phyloP scores from a whole-genome alignment of 1,139 yeast genomes.

The Pichia sp. region DNA sequence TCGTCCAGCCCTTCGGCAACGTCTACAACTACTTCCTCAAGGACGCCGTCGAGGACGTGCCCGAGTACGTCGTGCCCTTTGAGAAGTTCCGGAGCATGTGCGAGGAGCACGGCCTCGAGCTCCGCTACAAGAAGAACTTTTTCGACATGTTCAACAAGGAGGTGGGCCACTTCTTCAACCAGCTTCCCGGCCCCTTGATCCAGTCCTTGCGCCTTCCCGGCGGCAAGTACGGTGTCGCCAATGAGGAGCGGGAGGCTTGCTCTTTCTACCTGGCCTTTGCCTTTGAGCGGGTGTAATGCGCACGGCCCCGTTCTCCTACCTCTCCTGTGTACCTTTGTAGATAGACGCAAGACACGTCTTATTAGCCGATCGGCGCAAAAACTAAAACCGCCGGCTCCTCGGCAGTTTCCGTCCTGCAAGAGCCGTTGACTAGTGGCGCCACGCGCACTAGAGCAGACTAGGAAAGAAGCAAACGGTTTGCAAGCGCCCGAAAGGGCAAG shows the following conservation, averaged over 20 bases:
- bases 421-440: no score
- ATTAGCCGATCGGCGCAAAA: no score
- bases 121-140: slow-evolving; percentile 73
- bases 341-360: no score
- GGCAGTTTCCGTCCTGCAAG: no score
- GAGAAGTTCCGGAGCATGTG: slow-evolving; percentile 79
- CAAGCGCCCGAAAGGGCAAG: no score
- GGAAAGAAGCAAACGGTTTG: no score
- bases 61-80: slow-evolving; percentile 96
- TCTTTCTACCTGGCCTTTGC: slow-evolving; percentile 80
- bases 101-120: slow-evolving; percentile 72
- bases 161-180: slow-evolving; percentile 59
- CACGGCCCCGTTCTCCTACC: no score
- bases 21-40: slow-evolving; percentile 73
- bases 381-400: no score
- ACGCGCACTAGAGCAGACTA: no score
- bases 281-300: slow-evolving; percentile 40
- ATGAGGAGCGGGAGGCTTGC: slow-evolving; percentile 87
- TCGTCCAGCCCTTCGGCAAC: slow-evolving; percentile 78
- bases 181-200: slow-evolving; percentile 58
- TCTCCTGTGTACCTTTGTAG: no score
- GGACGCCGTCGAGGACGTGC: slow-evolving; percentile 95
- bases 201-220: slow-evolving; percentile 70
- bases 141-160: slow-evolving; percentile 79
- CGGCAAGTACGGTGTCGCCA: slow-evolving; percentile 83